A percentile compares a stretch with the other conserved stretches of the same genome.
These are phyloP conservation scores for Colletotrichum musicola DNA, from an alignment of 2,329 filamentous ascomycete genomes.

Conservation along the genomic window DNA sequence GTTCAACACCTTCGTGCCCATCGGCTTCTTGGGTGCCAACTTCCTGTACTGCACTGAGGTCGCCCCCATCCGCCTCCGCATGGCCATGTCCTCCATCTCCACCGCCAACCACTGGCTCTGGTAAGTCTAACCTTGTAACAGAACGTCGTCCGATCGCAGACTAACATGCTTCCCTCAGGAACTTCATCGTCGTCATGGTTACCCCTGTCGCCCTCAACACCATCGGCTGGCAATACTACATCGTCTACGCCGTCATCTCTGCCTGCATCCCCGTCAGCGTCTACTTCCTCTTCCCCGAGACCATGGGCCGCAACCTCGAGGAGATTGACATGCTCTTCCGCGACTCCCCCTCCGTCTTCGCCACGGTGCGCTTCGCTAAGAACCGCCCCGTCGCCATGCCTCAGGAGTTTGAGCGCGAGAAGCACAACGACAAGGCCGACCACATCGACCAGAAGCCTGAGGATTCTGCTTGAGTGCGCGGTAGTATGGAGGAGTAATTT, in stretches of 20 bases:
- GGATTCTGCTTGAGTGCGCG: conserved; percentile 23
- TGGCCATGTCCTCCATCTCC: conserved; percentile 68
- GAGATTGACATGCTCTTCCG: conserved; percentile 59
- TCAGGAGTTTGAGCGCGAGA: conserved; percentile 45
- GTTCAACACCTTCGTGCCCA: conserved; percentile 71
- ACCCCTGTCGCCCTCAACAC: conserved; percentile 61
- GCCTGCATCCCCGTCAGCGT: conserved; percentile 59
- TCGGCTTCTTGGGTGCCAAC: conserved; percentile 70
- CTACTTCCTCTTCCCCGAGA: conserved; percentile 61
- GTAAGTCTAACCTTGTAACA: conserved; percentile 12
- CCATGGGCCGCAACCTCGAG: conserved; percentile 63
- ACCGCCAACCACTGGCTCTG: conserved; percentile 67
- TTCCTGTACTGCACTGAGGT: conserved; percentile 72
- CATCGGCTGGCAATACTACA: conserved; percentile 66
- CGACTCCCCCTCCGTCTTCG: conserved; percentile 52
- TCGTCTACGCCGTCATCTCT: conserved; percentile 61
- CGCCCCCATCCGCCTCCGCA: conserved; percentile 63
- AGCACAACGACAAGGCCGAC: conserved; percentile 43
- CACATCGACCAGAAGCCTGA: conserved; percentile 40
- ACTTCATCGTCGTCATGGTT: conserved; percentile 59
- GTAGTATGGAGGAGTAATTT: conserved; percentile 3
- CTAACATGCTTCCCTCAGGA: conserved; percentile 41
- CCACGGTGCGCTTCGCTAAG: conserved; percentile 53
- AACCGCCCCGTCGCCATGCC: conserved; percentile 48
- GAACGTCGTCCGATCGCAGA: neutral